Conservation (phyloP, 352 stramenopile species). For the Achlya hypogyna region DNA sequence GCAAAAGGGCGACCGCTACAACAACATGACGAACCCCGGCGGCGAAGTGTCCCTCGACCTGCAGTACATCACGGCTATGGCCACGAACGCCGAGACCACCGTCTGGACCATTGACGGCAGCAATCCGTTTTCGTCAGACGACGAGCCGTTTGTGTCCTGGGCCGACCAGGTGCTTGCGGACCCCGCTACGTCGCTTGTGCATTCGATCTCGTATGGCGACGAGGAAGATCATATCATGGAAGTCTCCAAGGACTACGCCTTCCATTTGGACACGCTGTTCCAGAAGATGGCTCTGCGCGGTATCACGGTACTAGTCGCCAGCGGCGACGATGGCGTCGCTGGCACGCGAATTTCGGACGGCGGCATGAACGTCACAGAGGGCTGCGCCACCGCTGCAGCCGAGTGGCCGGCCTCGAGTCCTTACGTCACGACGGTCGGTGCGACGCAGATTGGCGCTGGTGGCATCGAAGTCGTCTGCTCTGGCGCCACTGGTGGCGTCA, state of each 20-base stretch:
- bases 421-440: constrained; percentile 86
- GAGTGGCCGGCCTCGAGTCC: constrained; percentile 74
- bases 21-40: constrained; percentile 28
- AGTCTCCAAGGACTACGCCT: constrained; percentile 53
- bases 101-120: constrained; percentile 80
- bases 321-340: constrained; percentile 76
- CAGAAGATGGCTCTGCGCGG: constrained; percentile 85
- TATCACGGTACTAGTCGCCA: constrained; percentile 77
- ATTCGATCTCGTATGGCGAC: constrained; percentile 87
- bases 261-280: constrained; percentile 68
- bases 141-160: constrained; percentile 82
- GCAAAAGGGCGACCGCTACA: constrained; percentile 48
- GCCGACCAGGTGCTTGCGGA: constrained; percentile 51
- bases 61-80: constrained; percentile 85
- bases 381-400: constrained; percentile 48
- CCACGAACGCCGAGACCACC: constrained; percentile 63
- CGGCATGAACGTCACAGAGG: constrained; percentile 39
- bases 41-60: constrained; percentile 83
- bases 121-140: constrained; percentile 75
- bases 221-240: constrained; percentile 84
- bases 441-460: constrained; percentile 63
- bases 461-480: constrained; percentile 62
- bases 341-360: constrained; percentile 31
- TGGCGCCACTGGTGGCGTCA: constrained; percentile 47
- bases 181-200: constrained; percentile 61